Evolutionary conservation across 2,329 filamentous ascomycete genomes (phyloP), one percentile per base, ranked within the genome.

Genomic region (Calcarisporium arbuscula): DNA sequence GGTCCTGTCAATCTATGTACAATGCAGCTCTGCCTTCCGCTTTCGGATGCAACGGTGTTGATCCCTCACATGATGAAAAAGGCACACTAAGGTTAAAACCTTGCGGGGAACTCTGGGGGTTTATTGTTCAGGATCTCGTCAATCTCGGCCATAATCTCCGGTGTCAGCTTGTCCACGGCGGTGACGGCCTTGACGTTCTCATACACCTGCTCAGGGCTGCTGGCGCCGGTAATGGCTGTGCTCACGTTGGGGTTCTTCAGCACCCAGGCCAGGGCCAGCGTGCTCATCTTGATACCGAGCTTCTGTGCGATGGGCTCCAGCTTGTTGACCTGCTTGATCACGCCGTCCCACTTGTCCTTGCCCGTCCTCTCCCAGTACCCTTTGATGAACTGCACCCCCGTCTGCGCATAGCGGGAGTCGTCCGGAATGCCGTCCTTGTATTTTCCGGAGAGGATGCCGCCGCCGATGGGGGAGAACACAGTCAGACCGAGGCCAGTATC

Each of bases 371-470:
- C 61, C 65, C 67, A 69, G 56, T 61, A 71, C 23, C 67, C 65
- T 39, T 67, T 59, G 46, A 80, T 66, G 51, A 71, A 80, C 34
- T 70, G 64, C 40, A 80, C 68, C 33, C 71, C 62, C 27, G 68
- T 68, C 46, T 68, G 65, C 10, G 69, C 68, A 38, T 80, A 64
- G 19, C 80, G 65, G n/a, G 72, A 77, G 42, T 71, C 70, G 5
- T 69, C 60, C 5, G 77, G 76, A 26, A 80, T 72, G 19, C 73
- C 74, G 45, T 79, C 60, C 53, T 75, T 78, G 60, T 83, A 83
- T 57, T 83, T 83, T 30, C 79, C 80, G 0, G 76, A 77, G 42
- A 83, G 59, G 40, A 82, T 65, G 15, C 79, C 79, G 32, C 58
- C 52, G 28, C 53, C 52, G 49, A 84, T 58, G 2, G 79, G 80